phyloP scores from a whole-genome alignment of 106 monocot genomes.

The Platanthera guangdongensis region DNA sequence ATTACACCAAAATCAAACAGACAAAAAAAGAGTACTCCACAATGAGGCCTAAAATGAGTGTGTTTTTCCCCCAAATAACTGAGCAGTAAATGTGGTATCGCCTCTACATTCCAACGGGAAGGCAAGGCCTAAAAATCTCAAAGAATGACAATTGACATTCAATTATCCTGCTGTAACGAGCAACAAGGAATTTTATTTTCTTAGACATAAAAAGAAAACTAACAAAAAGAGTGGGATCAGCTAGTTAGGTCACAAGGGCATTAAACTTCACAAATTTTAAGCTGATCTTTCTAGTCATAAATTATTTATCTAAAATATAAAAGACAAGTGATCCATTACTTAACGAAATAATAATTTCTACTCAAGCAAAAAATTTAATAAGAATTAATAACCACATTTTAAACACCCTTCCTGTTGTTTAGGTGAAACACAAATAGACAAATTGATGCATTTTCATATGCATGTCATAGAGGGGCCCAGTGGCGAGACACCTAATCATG shows the following conservation, averaged over 20 bases:
- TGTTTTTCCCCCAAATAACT: not conserved
- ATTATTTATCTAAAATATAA: not conserved
- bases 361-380: not conserved
- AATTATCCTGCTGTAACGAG: not conserved
- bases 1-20: not conserved
- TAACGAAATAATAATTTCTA: not conserved
- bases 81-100: not conserved
- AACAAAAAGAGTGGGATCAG: not conserved
- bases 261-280: not conserved
- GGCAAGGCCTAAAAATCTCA: not conserved
- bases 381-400: not conserved
- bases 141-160: not conserved
- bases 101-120: not conserved
- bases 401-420: not conserved
- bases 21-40: not conserved
- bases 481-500: too few species aligned
- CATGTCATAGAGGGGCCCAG: too few species aligned
- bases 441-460: too few species aligned
- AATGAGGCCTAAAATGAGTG: not conserved
- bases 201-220: not conserved
- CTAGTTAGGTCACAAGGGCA: not conserved
- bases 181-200: not conserved
- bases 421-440: not conserved
- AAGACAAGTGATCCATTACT: not conserved
- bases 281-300: not conserved